phyloP scores from a whole-genome alignment of 306 rosid genomes.

The Ormosia semicastrata region DNA sequence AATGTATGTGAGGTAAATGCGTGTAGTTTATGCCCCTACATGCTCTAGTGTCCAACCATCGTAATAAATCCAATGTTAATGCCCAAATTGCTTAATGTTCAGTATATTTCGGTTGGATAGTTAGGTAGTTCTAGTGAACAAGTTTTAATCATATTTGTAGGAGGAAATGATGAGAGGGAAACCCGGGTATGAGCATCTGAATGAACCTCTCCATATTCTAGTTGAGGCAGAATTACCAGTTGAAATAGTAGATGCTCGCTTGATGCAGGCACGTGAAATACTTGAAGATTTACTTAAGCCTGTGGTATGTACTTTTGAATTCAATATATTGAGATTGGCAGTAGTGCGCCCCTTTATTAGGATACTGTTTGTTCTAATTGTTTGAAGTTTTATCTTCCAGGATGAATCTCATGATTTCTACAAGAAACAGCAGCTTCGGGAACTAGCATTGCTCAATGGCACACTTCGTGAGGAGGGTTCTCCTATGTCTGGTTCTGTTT shows the following conservation, averaged over 20 bases:
- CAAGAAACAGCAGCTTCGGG: conserved; percentile 96
- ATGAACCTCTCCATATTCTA: conserved; percentile 90
- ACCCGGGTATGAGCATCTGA: conserved; percentile 90
- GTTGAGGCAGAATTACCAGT: conserved; percentile 92
- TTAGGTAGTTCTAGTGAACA: not conserved
- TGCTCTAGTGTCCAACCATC: not conserved
- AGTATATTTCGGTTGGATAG: conserved; percentile 13
- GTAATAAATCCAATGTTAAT: not conserved
- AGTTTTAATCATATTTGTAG: conserved; percentile 41
- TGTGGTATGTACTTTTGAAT: conserved; percentile 44
- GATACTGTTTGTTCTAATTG: conserved; percentile 21
- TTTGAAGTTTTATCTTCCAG: conserved; percentile 36
- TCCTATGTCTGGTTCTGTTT: conserved; percentile 90
- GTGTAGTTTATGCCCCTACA: not conserved
- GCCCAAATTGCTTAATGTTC: conserved; percentile 6
- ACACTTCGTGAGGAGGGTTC: conserved; percentile 96
- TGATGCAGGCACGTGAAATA: conserved; percentile 82
- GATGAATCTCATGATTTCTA: conserved; percentile 96
- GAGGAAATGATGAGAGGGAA: conserved; percentile 96
- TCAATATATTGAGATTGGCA: not conserved
- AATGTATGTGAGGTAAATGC: not conserved
- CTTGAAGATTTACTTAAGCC: conserved; percentile 83
- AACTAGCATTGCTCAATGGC: conserved; percentile 89
- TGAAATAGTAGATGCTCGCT: conserved; percentile 79
- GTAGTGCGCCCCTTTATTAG: not conserved